phyloP scores from a whole-genome alignment of 257 asterid species.

The Dorcoceras hygrometricum region DNA sequence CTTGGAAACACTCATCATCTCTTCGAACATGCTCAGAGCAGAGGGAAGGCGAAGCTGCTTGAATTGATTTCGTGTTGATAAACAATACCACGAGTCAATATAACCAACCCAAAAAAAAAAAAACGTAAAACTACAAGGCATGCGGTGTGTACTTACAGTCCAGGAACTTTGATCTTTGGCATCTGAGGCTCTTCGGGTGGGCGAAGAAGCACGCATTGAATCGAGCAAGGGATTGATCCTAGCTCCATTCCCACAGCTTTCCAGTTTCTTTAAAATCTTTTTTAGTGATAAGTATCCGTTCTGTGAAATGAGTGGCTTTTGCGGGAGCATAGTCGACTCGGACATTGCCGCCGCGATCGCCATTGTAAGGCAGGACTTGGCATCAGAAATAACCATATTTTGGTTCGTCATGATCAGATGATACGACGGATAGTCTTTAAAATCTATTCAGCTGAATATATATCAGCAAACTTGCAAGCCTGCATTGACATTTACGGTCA shows the following conservation, averaged over 20 bases:
- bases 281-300: conserved; percentile 34
- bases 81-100: background rate
- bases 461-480: conserved; percentile 1
- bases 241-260: conserved; percentile 35
- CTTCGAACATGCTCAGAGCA: conserved; percentile 58
- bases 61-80: background rate
- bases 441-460: background rate
- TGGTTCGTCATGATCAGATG: conserved; percentile 49
- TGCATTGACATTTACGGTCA: conserved; percentile 27
- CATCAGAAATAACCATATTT: conserved; percentile 43
- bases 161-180: conserved; percentile 49
- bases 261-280: conserved; percentile 38
- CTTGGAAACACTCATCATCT: conserved; percentile 39
- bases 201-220: conserved; percentile 79
- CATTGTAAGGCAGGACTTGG: conserved; percentile 33
- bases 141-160: conserved; percentile 47
- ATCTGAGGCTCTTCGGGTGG: conserved; percentile 46
- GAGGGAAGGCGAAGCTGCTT: conserved; percentile 61
- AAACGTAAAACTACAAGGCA: no score
- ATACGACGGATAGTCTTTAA: conserved; percentile 9
- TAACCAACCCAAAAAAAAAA: no score
- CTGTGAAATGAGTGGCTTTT: conserved; percentile 13
- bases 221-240: conserved; percentile 53
- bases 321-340: conserved; percentile 24
- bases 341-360: conserved; percentile 30